Conservation (phyloP, 75 land plant species). For the Adiantum capillusveneris region DNA sequence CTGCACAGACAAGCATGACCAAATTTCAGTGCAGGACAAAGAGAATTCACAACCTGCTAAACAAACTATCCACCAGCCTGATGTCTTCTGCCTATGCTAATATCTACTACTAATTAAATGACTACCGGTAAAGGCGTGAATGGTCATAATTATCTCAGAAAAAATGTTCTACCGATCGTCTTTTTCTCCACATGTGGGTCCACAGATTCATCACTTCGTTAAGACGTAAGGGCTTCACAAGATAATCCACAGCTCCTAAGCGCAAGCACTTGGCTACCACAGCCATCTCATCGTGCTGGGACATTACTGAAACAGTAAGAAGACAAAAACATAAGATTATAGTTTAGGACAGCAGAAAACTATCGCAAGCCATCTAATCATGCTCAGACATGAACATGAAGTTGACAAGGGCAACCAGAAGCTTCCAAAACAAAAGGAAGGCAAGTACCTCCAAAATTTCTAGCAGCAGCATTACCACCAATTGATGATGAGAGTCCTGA, state of each 20-base stretch:
- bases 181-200: constrained; percentile 89
- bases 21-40: no score
- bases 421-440: no score
- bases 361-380: not conserved
- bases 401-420: no score
- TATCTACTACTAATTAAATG: no score
- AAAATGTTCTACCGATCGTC: constrained; percentile 47
- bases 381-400: not conserved
- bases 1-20: no score
- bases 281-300: constrained; percentile 75
- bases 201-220: constrained; percentile 84
- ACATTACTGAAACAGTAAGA: constrained; percentile 58
- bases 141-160: not conserved
- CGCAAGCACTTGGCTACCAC: constrained; percentile 74
- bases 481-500: no score
- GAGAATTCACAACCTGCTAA: no score
- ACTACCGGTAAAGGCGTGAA: no score
- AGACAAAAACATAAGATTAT: not conserved
- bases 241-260: constrained; percentile 87
- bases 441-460: no score
- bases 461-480: no score
- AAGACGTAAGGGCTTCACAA: constrained; percentile 78
- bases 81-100: no score
- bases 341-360: not conserved
- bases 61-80: no score